Conservation (phyloP, 2,329 filamentous ascomycete genomes). For the Phaeosphaeria sp. region DNA sequence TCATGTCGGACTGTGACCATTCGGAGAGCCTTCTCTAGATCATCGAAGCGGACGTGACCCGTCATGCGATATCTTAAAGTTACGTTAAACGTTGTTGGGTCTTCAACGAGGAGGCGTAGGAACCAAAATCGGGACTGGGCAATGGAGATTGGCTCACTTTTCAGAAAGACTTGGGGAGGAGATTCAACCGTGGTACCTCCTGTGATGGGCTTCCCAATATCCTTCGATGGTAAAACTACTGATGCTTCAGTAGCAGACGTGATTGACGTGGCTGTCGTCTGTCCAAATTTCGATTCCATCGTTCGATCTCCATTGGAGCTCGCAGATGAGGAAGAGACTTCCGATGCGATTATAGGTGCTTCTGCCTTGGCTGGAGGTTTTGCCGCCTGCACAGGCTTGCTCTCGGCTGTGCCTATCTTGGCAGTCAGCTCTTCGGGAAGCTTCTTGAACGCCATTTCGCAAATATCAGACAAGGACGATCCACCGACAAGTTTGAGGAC, state of each 20-base stretch:
- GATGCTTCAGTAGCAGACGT: too few species aligned
- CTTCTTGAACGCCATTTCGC: constrained; percentile 9
- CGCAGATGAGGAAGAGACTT: too few species aligned
- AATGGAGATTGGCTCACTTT: constrained; percentile 45
- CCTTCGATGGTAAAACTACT: not conserved
- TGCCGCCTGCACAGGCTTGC: not conserved
- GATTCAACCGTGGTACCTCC: constrained; percentile 17
- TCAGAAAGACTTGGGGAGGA: not conserved
- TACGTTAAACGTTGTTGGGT: constrained; percentile 53
- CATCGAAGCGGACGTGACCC: constrained; percentile 40
- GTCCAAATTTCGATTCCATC: too few species aligned
- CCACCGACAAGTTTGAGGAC: constrained; percentile 44
- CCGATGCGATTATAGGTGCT: too few species aligned
- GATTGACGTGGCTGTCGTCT: too few species aligned
- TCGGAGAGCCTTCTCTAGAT: constrained; percentile 45
- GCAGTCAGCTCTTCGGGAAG: constrained; percentile 50
- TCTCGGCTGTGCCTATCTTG: constrained; percentile 42
- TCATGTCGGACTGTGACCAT: constrained; percentile 17
- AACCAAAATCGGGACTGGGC: constrained; percentile 55
- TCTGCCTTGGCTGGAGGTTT: not conserved
- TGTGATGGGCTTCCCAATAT: constrained; percentile 45
- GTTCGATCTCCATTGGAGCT: too few species aligned
- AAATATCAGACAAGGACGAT: constrained; percentile 1
- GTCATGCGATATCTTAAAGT: constrained; percentile 39
- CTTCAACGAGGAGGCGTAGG: constrained; percentile 39